Evolutionary conservation across 768 basidiomycete species (phyloP), one percentile per base, ranked within the genome.

Genomic region (Boletales sp.): DNA sequence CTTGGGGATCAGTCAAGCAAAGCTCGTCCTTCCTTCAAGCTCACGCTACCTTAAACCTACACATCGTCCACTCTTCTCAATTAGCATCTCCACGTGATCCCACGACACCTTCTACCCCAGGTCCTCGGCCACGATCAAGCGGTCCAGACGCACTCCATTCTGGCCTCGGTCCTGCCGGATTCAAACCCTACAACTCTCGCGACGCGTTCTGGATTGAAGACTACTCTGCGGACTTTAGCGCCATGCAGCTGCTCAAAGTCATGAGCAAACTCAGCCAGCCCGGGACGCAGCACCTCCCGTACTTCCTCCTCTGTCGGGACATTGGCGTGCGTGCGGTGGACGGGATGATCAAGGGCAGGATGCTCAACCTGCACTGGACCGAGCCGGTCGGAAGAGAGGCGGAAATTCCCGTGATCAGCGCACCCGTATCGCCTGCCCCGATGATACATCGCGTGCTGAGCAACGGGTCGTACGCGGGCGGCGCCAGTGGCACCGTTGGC

Each of bases 11-110:
- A 90, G 87, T 90, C 64, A 83, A 83, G 58, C 84, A 87, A 58
- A 83, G 84, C 50, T 87, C 88, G 0, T 86, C 88, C 60, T 92
- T 90, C 71, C 78, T 92, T 19, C 90, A 92, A 70, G 90, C 90
- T 0, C 87, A 92, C 51, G 77, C 88, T 1, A 72, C 90, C 2
- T 78, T 93, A 48, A 92, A 93, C 56, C 78, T 93, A 13, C 90
- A 93, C 63, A 86, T 93, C 64, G 87, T 93, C 45, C 89, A 92
- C 58, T 85, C 88, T 2, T 84, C 85, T 2, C 86, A 90, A 61
- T 69, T 81, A 1, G 63, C 77, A 0, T 65, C 69, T 50, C 59
- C 68, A 44, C 68, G 66, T 57, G 63, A 67, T 29, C 65, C 60
- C 47, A 68, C 51, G 18, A 67, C 55, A 52, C 66, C 56, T 21